Percentiles rank a stretch among this genome's conserved stretches.
Conservation (phyloP, 441 rosid genomes). For the Raphanus hybrid region DNA sequence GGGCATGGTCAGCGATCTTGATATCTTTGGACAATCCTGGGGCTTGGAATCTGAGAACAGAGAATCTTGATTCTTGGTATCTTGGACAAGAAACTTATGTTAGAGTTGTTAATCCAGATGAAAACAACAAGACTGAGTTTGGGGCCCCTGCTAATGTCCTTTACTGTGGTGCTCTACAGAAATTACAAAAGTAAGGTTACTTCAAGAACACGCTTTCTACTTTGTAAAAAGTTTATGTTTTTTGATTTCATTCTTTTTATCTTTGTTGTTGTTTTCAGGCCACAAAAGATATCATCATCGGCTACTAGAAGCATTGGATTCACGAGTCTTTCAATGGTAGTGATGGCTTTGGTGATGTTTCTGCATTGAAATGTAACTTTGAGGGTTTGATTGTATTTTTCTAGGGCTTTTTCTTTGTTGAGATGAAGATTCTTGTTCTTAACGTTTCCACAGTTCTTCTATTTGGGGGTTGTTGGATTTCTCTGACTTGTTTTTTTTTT, state of each 20-base stretch:
- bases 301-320: slow-evolving; percentile 44
- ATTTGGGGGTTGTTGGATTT: too few relatives aligned
- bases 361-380: too few relatives aligned
- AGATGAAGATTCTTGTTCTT: too few relatives aligned
- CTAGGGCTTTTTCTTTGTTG: too few relatives aligned
- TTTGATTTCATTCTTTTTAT: not conserved
- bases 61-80: slow-evolving; percentile 95
- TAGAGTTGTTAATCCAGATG: slow-evolving; percentile 86
- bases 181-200: slow-evolving; percentile 69
- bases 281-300: slow-evolving; percentile 64
- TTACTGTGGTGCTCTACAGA: slow-evolving; percentile 79
- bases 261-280: slow-evolving; percentile 52
- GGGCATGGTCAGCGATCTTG: slow-evolving; percentile 91
- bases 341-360: slow-evolving; percentile 33
- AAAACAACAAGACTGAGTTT: slow-evolving; percentile 77
- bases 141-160: slow-evolving; percentile 80
- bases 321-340: slow-evolving; percentile 43
- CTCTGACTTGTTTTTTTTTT: too few relatives aligned
- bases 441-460: too few relatives aligned
- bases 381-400: too few relatives aligned
- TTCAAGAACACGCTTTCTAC: slow-evolving; percentile 1
- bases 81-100: slow-evolving; percentile 98
- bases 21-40: slow-evolving; percentile 94
- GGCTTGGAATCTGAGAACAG: slow-evolving; percentile 57
- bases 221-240: slow-evolving; percentile 7